Conservation (phyloP, 306 rosid genomes). For the Canavalia gladiata region DNA sequence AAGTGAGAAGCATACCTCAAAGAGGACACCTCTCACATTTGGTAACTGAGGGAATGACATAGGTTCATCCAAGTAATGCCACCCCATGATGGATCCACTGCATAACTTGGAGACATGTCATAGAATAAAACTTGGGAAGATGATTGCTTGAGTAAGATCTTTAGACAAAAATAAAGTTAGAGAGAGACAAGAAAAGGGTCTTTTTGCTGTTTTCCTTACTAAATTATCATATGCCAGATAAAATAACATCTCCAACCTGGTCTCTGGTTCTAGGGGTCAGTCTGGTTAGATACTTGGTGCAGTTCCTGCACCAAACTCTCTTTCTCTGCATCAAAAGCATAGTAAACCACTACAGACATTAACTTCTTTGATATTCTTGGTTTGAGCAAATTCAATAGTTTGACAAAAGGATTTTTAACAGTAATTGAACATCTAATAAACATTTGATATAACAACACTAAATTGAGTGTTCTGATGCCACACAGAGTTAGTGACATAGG, state of each 20-base stretch:
- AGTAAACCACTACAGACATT: constrained; percentile 73
- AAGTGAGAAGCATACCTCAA: constrained; percentile 94
- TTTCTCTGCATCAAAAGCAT: constrained; percentile 98
- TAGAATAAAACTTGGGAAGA: constrained; percentile 60
- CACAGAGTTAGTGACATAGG: constrained; percentile 3
- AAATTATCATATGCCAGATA: constrained; percentile 74
- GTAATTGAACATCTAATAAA: constrained; percentile 48
- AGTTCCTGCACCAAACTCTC: constrained; percentile 84
- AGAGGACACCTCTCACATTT: constrained; percentile 90
- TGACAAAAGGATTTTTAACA: constrained; percentile 52
- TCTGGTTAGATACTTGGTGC: constrained; percentile 95
- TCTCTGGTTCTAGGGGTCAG: constrained; percentile 88
- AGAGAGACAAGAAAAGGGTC: constrained; percentile 54
- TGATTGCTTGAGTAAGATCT: constrained; percentile 58
- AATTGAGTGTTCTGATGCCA: constrained; percentile 41
- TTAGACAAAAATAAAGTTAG: constrained; percentile 54
- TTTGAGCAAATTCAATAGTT: constrained; percentile 53
- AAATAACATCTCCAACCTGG: constrained; percentile 79
- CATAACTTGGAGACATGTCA: constrained; percentile 74
- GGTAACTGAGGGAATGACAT: constrained; percentile 63
- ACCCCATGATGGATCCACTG: constrained; percentile 69
- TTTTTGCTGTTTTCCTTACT: constrained; percentile 72
- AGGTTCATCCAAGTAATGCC: constrained; percentile 76
- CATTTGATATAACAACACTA: constrained; percentile 42
- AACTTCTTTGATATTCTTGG: constrained; percentile 60